Evolutionary conservation across 176 grass and related monocot genomes (phyloP).

Genomic region (Phoenix roebelenii): DNA sequence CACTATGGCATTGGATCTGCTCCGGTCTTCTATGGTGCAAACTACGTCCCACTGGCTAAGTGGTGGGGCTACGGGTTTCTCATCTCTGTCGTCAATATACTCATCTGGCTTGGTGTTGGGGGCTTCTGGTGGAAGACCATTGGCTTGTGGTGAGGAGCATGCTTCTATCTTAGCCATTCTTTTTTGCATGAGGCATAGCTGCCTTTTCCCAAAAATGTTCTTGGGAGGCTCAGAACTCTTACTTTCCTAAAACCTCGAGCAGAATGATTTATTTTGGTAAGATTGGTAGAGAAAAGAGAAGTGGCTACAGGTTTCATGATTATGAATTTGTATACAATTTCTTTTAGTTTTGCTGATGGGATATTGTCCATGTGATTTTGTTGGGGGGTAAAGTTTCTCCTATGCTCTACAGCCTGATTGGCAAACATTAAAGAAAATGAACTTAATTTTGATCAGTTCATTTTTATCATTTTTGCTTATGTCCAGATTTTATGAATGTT

Average conservation of each 20-base stretch:
- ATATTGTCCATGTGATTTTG: background rate
- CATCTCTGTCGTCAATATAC: constrained; percentile 70
- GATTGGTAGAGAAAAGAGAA: background rate
- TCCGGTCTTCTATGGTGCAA: constrained; percentile 79
- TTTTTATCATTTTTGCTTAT: too few relatives aligned
- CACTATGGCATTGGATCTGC: constrained; percentile 95
- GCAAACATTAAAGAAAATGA: too few relatives aligned
- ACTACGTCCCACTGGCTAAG: constrained; percentile 68
- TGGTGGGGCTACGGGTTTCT: constrained; percentile 98
- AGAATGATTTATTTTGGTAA: too few relatives aligned
- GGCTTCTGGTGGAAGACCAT: constrained; percentile 97
- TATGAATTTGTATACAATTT: constrained; percentile 1
- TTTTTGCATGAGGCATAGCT: background rate
- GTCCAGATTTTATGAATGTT: too few relatives aligned
- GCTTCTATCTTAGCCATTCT: background rate
- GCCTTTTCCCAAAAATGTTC: background rate
- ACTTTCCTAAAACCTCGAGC: background rate
- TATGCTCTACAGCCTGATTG: too few relatives aligned
- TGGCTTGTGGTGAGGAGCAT: constrained; percentile 75
- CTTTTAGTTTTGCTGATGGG: background rate
- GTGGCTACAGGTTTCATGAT: background rate
- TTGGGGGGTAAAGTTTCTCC: too few relatives aligned
- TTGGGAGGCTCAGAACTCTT: background rate
- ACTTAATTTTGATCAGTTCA: too few relatives aligned
- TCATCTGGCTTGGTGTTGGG: constrained; percentile 82